Conservation (phyloP, 2,329 filamentous ascomycete species). For the Stylonectria norvegica region DNA sequence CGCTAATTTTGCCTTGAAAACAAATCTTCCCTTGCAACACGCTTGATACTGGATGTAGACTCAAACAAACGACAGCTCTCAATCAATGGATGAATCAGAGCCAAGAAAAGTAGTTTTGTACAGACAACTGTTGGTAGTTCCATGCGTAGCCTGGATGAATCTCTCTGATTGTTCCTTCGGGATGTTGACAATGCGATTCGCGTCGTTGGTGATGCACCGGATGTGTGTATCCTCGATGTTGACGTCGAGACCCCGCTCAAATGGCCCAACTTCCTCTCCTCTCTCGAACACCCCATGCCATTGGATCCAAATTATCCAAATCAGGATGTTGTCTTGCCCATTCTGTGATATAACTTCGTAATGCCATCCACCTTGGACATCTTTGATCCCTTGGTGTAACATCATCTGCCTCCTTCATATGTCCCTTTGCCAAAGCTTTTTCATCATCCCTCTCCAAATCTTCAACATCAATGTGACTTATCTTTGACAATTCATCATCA, state of each 20-base stretch:
- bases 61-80: no score
- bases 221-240: neutral
- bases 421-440: constrained; percentile 60
- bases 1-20: no score
- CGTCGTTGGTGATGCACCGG: no score
- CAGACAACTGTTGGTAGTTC: no score
- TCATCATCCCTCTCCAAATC: constrained; percentile 72
- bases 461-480: constrained; percentile 64
- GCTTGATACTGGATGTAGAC: no score
- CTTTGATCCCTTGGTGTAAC: constrained; percentile 49
- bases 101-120: no score
- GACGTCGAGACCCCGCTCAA: constrained; percentile 35
- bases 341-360: constrained; percentile 79
- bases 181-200: no score
- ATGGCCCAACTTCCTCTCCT: constrained; percentile 72
- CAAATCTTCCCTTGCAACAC: no score
- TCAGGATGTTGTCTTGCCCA: constrained; percentile 86
- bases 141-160: no score
- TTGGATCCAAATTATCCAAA: constrained; percentile 57
- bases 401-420: constrained; percentile 60
- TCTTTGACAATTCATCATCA: constrained; percentile 80
- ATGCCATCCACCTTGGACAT: constrained; percentile 72
- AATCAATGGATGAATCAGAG: no score
- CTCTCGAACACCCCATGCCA: constrained; percentile 66
- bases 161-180: no score